Evolutionary conservation across 2,329 filamentous ascomycete species (phyloP).

Genomic region (Dactylellina sp.): DNA sequence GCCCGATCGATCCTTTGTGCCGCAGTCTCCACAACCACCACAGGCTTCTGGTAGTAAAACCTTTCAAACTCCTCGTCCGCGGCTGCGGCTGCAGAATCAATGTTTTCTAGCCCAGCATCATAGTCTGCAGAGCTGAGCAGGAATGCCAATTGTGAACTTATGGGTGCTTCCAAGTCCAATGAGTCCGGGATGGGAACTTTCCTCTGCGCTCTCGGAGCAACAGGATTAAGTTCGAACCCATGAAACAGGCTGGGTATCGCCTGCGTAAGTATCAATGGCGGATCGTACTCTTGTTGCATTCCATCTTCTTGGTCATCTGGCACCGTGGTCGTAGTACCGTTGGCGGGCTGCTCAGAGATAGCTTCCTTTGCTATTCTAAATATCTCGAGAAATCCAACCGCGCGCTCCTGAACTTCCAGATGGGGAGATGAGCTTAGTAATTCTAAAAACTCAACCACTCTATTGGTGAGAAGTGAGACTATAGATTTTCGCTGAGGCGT

Average conservation of each 20-base stretch:
- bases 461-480: slow-evolving; percentile 80
- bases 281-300: slow-evolving; percentile 66
- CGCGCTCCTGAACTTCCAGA: slow-evolving; percentile 92
- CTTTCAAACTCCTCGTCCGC: slow-evolving; percentile 76
- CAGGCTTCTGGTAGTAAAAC: slow-evolving; percentile 71
- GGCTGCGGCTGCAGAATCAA: slow-evolving; percentile 62
- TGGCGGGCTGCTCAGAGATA: slow-evolving; percentile 73
- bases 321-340: slow-evolving; percentile 58
- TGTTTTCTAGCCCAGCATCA: slow-evolving; percentile 64
- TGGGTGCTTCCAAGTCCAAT: slow-evolving; percentile 82
- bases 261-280: slow-evolving; percentile 86
- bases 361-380: slow-evolving; percentile 89
- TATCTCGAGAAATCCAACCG: slow-evolving; percentile 90
- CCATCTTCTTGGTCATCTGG: slow-evolving; percentile 27
- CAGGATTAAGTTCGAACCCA: slow-evolving; percentile 90
- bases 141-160: slow-evolving; percentile 78
- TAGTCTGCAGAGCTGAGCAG: slow-evolving; percentile 72
- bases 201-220: slow-evolving; percentile 81
- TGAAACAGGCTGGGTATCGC: slow-evolving; percentile 88
- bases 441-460: slow-evolving; percentile 84
- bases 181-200: slow-evolving; percentile 84
- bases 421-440: slow-evolving; percentile 82
- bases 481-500: slow-evolving; percentile 78
- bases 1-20: slow-evolving; percentile 58
- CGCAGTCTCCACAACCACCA: slow-evolving; percentile 47